Base-by-base conservation (phyloP, 345 rosid genomes). In the Excoecaria agallocha region DNA sequence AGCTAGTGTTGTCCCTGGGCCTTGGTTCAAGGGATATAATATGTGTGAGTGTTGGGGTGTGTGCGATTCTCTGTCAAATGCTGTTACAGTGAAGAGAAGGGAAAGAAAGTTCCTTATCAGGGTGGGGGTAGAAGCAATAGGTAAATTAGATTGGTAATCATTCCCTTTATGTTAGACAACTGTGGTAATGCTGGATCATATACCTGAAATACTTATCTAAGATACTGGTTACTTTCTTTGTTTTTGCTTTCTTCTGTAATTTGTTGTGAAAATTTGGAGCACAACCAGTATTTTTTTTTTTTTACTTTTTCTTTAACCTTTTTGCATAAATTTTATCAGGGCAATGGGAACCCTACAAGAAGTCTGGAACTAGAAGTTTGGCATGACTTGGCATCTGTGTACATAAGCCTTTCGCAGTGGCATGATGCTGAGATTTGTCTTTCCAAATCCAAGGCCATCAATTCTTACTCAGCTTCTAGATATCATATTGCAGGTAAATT, bases 341-440 rank as follows among this genome's bases (percentile, higher is more conserved):
- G 76, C 66, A 67, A 55, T 68, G 81, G 70, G 75, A 82, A 84
- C 45, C 79, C 45, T 10, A 55, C 77, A 37, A 84, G 81, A 76
- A 81, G 71, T 77, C 79, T 92, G 84, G 92, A 90, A 83, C 76
- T 81, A 73, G 90, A 88, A 56, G 85, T 88, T 61, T 92, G 96
- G 97, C 92, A 90, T 68, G 97, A 90, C 81, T 80, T 89, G 17
- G 91, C 93, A 76, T 80, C 83, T 76, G 72, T 90, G 61, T 92
- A 89, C 81, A 87, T 85, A 69, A 77, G 83, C 78, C 78, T 87
- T 66, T 85, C 90, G 1, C 89, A 85, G 60, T 87, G 91, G 95
- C 85, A 50, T 46, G 97, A 92, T 41, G 92, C 93, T 37, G 96
- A 90, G 88, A 77, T 84, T 19, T 90, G 97, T 80, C 93, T 92